A percentile compares a stretch with the other conserved stretches of the same genome.
Evolutionary conservation across 23 red algal species (phyloP).

Genomic region (Agarophyton chilense): DNA sequence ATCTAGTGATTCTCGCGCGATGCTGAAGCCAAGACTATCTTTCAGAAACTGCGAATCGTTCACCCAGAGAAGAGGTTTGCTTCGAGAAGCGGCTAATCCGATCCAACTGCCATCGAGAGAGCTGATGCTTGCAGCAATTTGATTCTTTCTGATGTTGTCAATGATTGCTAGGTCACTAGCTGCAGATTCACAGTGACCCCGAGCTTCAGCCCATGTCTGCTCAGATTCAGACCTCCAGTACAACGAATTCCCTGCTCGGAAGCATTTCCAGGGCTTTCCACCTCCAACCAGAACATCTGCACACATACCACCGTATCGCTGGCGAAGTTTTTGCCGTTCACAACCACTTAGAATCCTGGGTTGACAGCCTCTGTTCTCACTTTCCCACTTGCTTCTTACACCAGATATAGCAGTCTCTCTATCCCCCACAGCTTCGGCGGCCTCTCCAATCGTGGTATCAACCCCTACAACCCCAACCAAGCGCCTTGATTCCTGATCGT

Average conservation of each 20-base stretch:
- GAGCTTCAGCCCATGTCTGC: slow-evolving; percentile 1
- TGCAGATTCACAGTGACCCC: neutral
- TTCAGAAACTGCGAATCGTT: neutral
- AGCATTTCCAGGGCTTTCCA: neutral
- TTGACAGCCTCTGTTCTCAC: neutral
- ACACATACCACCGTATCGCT: slow-evolving; percentile 10
- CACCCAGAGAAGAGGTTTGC: neutral
- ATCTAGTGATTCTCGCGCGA: neutral
- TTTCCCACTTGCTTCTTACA: neutral
- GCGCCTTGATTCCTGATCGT: neutral
- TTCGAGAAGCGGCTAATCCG: neutral
- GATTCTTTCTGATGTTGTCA: slow-evolving; percentile 9
- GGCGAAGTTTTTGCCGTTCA: slow-evolving; percentile 19
- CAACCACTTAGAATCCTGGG: neutral
- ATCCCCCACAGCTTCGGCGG: neutral
- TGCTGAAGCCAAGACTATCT: slow-evolving; percentile 18
- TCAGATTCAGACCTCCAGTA: neutral
- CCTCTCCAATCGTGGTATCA: slow-evolving; percentile 21
- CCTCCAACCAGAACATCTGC: neutral
- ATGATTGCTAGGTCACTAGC: slow-evolving; percentile 11
- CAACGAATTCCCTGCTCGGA: neutral
- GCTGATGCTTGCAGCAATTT: neutral
- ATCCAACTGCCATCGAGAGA: slow-evolving; percentile 32
- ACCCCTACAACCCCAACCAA: slow-evolving; percentile 21
- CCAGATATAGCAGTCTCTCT: neutral